phyloP scores from a whole-genome alignment of 257 asterid species.

The Jacaranda copaia region DNA sequence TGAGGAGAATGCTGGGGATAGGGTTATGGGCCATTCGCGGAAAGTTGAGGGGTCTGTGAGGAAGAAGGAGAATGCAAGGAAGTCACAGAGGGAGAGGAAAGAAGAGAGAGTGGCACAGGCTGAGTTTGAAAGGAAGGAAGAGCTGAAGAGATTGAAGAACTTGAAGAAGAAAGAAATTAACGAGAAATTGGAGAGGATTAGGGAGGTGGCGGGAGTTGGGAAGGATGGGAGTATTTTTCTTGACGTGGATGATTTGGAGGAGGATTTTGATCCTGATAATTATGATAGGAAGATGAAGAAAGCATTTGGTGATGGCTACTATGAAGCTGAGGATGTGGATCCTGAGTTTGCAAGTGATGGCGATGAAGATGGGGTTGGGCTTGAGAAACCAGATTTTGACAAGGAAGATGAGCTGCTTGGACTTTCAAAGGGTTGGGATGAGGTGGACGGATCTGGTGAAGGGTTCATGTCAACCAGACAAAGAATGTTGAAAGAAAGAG shows the following conservation, averaged over 20 bases:
- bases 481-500: conserved; percentile 49
- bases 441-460: conserved; percentile 43
- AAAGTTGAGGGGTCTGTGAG: conserved; percentile 88
- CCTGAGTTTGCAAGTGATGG: conserved; percentile 66
- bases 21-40: conserved; percentile 77
- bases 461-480: conserved; percentile 64
- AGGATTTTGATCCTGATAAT: conserved; percentile 77
- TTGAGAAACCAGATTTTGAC: conserved; percentile 81
- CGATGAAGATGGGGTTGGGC: conserved; percentile 52
- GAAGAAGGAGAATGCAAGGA: conserved; percentile 71
- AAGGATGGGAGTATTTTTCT: conserved; percentile 51
- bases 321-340: conserved; percentile 67
- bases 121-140: conserved; percentile 74
- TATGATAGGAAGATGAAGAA: conserved; percentile 80
- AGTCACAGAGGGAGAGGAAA: conserved; percentile 86
- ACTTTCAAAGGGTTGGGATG: conserved; percentile 75
- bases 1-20: conserved; percentile 84
- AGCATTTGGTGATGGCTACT: conserved; percentile 68
- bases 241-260: conserved; percentile 75
- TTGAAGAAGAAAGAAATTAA: conserved; percentile 82
- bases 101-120: conserved; percentile 75
- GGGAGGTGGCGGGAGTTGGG: conserved; percentile 75
- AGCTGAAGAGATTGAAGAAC: conserved; percentile 84
- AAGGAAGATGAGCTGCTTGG: conserved; percentile 90
- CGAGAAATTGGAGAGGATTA: conserved; percentile 81